phyloP scores from a whole-genome alignment of 75 land plant genomes.

The Chamaecyparis obtusa region DNA sequence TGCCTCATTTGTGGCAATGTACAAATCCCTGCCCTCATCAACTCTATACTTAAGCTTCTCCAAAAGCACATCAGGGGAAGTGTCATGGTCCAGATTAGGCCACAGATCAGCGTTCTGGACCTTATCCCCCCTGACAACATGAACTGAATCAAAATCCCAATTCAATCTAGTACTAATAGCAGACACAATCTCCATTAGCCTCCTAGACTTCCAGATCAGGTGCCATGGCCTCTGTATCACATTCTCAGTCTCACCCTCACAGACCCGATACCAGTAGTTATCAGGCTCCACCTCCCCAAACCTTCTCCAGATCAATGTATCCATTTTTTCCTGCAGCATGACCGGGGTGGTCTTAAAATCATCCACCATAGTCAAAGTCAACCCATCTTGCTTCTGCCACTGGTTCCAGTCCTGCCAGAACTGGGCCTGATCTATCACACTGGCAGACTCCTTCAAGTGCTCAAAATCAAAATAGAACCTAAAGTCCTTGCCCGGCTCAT shows the following conservation, averaged over 20 bases:
- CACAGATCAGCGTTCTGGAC: slow-evolving; percentile 67
- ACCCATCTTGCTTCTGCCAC: slow-evolving; percentile 63
- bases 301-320: slow-evolving; percentile 72
- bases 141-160: slow-evolving; percentile 90
- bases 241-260: slow-evolving; percentile 91
- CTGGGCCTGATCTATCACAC: slow-evolving; percentile 69
- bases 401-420: slow-evolving; percentile 65
- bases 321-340: slow-evolving; percentile 57
- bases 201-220: slow-evolving; percentile 84
- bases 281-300: slow-evolving; percentile 71
- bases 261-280: slow-evolving; percentile 92
- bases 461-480: slow-evolving; percentile 90
- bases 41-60: slow-evolving; percentile 53
- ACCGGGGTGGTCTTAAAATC: slow-evolving; percentile 64
- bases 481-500: slow-evolving; percentile 88
- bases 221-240: slow-evolving; percentile 90
- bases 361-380: slow-evolving; percentile 48
- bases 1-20: slow-evolving; percentile 80
- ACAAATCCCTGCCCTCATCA: slow-evolving; percentile 64
- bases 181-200: slow-evolving; percentile 79
- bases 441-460: slow-evolving; percentile 66
- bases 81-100: slow-evolving; percentile 83
- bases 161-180: slow-evolving; percentile 66
- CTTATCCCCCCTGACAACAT: slow-evolving; percentile 85
- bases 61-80: slow-evolving; percentile 66